Percentiles rank a stretch among this genome's conserved stretches.
phyloP scores from a whole-genome alignment of 78 protist genomes.

The Dictyostelium citrinum region DNA sequence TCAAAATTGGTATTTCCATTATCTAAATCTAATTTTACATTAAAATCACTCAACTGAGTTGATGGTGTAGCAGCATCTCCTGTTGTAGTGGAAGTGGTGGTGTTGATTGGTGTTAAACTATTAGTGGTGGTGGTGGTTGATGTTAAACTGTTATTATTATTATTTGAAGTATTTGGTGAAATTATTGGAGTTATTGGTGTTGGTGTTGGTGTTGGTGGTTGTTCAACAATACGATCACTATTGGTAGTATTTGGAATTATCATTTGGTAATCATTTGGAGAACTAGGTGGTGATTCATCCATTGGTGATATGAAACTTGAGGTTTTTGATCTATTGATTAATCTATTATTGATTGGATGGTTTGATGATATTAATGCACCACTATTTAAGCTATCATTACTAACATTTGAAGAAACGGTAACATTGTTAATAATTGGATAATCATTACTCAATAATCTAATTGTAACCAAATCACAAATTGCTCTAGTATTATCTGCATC shows the following conservation, averaged over 20 bases:
- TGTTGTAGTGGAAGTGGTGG: not conserved
- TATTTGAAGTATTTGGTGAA: not conserved
- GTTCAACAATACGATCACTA: not conserved
- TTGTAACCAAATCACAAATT: slow-evolving; percentile 39
- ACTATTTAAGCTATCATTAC: not conserved
- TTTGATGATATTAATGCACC: not conserved
- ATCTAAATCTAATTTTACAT: not conserved
- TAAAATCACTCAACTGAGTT: not conserved
- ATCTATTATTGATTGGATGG: not conserved
- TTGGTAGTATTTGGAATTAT: not conserved
- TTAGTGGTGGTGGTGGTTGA: not conserved
- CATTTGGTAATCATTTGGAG: slow-evolving; percentile 9
- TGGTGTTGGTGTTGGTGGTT: not conserved
- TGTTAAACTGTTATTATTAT: not conserved
- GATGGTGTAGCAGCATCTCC: not conserved
- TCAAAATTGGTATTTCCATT: not conserved
- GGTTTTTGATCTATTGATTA: not conserved
- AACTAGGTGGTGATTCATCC: slow-evolving; percentile 41
- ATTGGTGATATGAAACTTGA: not conserved
- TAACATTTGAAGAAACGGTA: not conserved
- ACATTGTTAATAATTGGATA: not conserved
- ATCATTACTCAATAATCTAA: not conserved
- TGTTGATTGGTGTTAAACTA: not conserved
- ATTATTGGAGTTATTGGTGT: not conserved
- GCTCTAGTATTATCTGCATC: slow-evolving; percentile 31